phyloP scores from a whole-genome alignment of 306 rosid species.

The Malus asiatica region DNA sequence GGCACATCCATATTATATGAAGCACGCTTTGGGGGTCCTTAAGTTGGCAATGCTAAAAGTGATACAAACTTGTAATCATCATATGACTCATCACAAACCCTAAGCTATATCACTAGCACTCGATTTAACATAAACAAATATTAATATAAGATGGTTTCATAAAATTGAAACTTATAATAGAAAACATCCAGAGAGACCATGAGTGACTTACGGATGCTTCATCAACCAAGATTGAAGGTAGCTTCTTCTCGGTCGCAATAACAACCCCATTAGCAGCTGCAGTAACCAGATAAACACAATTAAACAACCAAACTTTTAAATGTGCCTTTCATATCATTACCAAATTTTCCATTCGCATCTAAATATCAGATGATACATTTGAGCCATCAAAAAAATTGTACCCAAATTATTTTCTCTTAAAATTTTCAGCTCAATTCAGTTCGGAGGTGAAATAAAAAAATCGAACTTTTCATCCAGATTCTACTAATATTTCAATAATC shows the following conservation, averaged over 20 bases:
- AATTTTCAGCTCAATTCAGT: neutral
- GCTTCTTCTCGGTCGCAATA: conserved; percentile 93
- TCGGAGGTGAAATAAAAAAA: neutral
- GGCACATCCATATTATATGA: neutral
- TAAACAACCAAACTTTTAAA: neutral
- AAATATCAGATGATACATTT: neutral
- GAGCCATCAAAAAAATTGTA: neutral
- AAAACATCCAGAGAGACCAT: neutral
- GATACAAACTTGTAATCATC: neutral
- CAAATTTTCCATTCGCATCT: neutral
- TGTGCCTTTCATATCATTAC: neutral
- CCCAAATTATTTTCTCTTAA: neutral
- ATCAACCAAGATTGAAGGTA: conserved; percentile 90
- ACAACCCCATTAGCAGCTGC: conserved; percentile 96
- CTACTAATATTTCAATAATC: neutral
- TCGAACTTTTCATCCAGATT: neutral
- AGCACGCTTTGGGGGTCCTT: too few relatives aligned
- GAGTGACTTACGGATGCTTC: conserved; percentile 68
- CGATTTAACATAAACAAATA: neutral
- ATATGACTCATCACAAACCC: neutral
- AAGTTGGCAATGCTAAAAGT: neutral
- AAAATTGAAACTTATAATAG: neutral
- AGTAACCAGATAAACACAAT: conserved; percentile 14
- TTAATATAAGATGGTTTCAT: neutral
- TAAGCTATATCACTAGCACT: neutral